phyloP scores from a whole-genome alignment of 1,284 basidiomycete species.

The Leucoagaricus sp. region DNA sequence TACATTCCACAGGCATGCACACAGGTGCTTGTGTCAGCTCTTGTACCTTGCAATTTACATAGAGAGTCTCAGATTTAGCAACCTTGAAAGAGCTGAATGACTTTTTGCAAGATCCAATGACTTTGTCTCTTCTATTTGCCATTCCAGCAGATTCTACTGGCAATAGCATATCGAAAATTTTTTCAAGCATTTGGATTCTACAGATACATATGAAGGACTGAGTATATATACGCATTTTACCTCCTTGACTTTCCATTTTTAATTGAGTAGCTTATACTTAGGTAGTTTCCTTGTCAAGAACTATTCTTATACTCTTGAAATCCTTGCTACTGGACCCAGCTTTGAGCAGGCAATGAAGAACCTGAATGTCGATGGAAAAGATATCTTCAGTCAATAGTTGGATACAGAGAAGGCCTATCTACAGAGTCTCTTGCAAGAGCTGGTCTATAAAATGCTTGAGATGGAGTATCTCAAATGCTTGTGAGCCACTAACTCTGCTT shows the following conservation, averaged over 20 bases:
- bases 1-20: constrained; percentile 33
- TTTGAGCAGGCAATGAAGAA: not conserved
- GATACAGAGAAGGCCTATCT: not conserved
- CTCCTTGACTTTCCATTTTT: not conserved
- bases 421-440: not conserved
- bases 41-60: constrained; percentile 25
- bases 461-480: not conserved
- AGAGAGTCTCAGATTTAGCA: constrained; percentile 29
- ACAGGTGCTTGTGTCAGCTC: constrained; percentile 32
- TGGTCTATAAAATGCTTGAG: not conserved
- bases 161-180: constrained; percentile 25
- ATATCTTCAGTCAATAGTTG: not conserved
- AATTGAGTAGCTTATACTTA: not conserved
- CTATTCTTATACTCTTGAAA: not conserved
- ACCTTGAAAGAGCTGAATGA: constrained; percentile 32
- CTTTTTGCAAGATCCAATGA: constrained; percentile 33
- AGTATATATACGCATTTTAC: too few relatives aligned
- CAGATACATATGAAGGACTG: constrained; percentile 24
- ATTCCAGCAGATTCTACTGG: constrained; percentile 27
- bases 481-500: not conserved
- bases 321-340: not conserved
- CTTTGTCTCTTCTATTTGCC: constrained; percentile 21
- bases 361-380: not conserved
- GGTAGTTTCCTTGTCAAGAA: not conserved
- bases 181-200: constrained; percentile 21